Percentiles rank a stretch among this genome's conserved stretches.
Evolutionary conservation across 2,329 filamentous ascomycete genomes (phyloP).

Genomic region (Fusarium chlamydosporum): DNA sequence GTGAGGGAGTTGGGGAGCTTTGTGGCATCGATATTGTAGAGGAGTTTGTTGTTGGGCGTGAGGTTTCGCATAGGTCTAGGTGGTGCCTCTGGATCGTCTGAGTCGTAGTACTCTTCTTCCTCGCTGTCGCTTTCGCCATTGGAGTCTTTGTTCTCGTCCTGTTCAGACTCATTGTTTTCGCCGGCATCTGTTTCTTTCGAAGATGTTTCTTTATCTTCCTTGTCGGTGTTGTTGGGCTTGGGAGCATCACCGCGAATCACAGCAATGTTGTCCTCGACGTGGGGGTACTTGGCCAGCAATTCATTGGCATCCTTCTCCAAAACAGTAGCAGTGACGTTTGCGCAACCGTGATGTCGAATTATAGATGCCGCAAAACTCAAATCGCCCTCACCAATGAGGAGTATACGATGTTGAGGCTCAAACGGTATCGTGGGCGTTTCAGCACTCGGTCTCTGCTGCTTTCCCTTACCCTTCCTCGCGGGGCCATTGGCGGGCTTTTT

Average conservation of each 20-base stretch:
- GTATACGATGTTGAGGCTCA: conserved; percentile 73
- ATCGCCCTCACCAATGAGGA: conserved; percentile 85
- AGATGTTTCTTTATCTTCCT: conserved; percentile 4
- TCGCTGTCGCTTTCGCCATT: conserved; percentile 39
- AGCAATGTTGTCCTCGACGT: conserved; percentile 71
- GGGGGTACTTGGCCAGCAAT: conserved; percentile 81
- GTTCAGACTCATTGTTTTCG: conserved; percentile 15
- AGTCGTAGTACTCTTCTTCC: conserved; percentile 41
- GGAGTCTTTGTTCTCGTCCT: conserved; percentile 29
- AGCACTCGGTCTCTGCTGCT: conserved; percentile 49
- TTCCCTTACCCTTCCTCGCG: conserved; percentile 45
- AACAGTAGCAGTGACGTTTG: conserved; percentile 77
- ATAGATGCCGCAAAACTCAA: conserved; percentile 82
- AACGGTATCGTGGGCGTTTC: conserved; percentile 74
- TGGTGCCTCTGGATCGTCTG: conserved; percentile 40
- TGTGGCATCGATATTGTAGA: conserved; percentile 77
- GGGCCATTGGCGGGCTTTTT: conserved; percentile 44
- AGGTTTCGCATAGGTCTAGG: conserved; percentile 32
- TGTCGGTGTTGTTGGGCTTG: conserved; percentile 33
- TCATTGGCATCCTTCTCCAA: conserved; percentile 70
- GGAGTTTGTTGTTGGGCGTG: conserved; percentile 57
- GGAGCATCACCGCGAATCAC: conserved; percentile 58
- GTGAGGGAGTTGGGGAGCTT: conserved; percentile 66
- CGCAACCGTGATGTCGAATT: conserved; percentile 74
- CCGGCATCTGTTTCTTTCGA: conserved; percentile 13